Evolutionary conservation across 169 alveolate species (phyloP), one percentile per base, ranked within the genome.

Genomic region (Neospora caninum): DNA sequence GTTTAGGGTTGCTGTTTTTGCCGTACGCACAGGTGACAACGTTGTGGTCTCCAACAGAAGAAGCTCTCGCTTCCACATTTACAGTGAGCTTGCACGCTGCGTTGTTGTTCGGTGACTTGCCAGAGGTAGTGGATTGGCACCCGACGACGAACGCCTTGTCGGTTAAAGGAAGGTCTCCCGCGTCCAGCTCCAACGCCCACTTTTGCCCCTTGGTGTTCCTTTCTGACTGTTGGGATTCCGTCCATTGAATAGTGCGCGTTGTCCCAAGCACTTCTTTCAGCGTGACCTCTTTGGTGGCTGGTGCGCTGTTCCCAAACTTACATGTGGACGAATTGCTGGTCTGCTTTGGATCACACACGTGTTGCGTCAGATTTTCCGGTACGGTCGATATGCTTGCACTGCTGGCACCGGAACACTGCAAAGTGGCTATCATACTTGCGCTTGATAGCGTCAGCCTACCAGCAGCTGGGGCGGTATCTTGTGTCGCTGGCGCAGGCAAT

Each of bases 11-110:
- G 86, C 86, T 78, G 49, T n/a, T 43, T n/a, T 78, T 78, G 39
- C 86, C 86, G 86, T 78, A 78, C 4, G 86, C 86, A 22, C 86
- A 78, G 39, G 86, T n/a, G n/a, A 78, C 86, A n/a, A 78, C 86
- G 45, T 78, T 78, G 13, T 78, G 4, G 1, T n/a, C 86, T 20
- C 43, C 34, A 29, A 69, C 45, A 20, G 39, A n/a, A 78, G 86
- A 78, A 36, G 86, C 86, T 22, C 42, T n/a, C 39, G 86, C 86
- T n/a, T 78, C n/a, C 42, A 78, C 42, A 78, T 13, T 29, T n/a
- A 78, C 45, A 9, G 39, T 78, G 49, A 78, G 49, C 27, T 78
- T n/a, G 86, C 86, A 78, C 9, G 43, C 39, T 0, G 86, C 27
- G 13, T 13, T 38, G 10, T n/a, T n/a, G 39, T n/a, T 18, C 86